Percentiles rank a stretch among this genome's conserved stretches.
These are phyloP conservation scores for Leishmania martiniquensis DNA, from an alignment of 208 protist species.

Conservation along the genomic window DNA sequence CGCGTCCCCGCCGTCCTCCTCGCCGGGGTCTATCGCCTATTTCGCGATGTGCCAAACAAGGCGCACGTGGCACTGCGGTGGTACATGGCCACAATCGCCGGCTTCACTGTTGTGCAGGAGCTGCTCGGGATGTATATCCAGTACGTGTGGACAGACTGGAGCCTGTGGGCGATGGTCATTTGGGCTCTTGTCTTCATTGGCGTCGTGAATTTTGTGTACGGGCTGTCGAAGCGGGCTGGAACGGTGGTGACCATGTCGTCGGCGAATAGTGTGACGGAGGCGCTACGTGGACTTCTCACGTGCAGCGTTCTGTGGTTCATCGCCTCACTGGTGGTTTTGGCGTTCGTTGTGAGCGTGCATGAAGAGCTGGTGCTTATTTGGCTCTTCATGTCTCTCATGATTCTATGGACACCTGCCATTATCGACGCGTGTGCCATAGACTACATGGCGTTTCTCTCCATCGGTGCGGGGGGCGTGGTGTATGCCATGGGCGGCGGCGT, in stretches of 20 bases:
- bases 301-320: slow-evolving; percentile 63
- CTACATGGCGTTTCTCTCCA: slow-evolving; percentile 68
- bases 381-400: slow-evolving; percentile 75
- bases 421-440: slow-evolving; percentile 75
- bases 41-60: slow-evolving; percentile 62
- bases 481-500: slow-evolving; percentile 52
- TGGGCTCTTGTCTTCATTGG: slow-evolving; percentile 59
- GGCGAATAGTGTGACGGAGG: slow-evolving; percentile 49
- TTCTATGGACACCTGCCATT: slow-evolving; percentile 84
- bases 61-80: slow-evolving; percentile 76
- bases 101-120: slow-evolving; percentile 37
- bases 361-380: slow-evolving; percentile 87
- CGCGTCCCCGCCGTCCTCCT: slow-evolving; percentile 51
- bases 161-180: slow-evolving; percentile 21
- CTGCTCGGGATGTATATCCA: slow-evolving; percentile 59
- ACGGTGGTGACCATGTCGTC: slow-evolving; percentile 60
- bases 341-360: slow-evolving; percentile 86
- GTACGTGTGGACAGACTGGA: slow-evolving; percentile 32
- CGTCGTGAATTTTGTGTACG: slow-evolving; percentile 86
- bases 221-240: slow-evolving; percentile 73
- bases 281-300: slow-evolving; percentile 49
- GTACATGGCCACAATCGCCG: slow-evolving; percentile 76
- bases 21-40: slow-evolving; percentile 51
- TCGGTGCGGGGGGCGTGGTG: slow-evolving; percentile 39
- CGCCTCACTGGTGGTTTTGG: slow-evolving; percentile 56